A percentile compares a stretch with the other conserved stretches of the same genome.
Evolutionary conservation across 805 yeast genomes (phyloP).

Genomic region (Ogataea neopini): DNA sequence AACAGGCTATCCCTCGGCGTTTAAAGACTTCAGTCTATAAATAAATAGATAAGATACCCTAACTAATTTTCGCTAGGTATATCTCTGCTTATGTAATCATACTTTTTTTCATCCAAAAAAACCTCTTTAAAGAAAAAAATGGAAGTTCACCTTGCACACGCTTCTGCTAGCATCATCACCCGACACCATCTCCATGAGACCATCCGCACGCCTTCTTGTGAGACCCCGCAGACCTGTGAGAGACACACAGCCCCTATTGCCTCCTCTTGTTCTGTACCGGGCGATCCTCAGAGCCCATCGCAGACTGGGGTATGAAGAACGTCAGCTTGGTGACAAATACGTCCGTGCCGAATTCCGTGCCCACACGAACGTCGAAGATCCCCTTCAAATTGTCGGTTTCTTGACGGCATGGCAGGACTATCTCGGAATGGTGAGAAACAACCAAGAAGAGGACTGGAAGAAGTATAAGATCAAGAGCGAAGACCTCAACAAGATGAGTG

Average conservation of each 20-base stretch:
- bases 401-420: slow-evolving; percentile 94
- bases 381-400: slow-evolving; percentile 91
- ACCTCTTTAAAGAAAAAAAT: neutral
- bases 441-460: slow-evolving; percentile 61
- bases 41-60: too few species aligned
- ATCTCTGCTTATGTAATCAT: too few species aligned
- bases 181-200: slow-evolving; percentile 18
- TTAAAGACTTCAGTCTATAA: too few species aligned
- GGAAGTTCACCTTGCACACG: too few species aligned
- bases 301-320: slow-evolving; percentile 62
- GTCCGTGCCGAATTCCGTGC: slow-evolving; percentile 88
- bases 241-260: slow-evolving; percentile 54
- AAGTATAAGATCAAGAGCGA: slow-evolving; percentile 60
- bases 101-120: neutral
- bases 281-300: slow-evolving; percentile 82
- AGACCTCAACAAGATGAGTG: slow-evolving; percentile 79
- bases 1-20: too few species aligned
- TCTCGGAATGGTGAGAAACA: slow-evolving; percentile 46
- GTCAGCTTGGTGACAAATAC: slow-evolving; percentile 85
- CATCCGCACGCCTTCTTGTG: slow-evolving; percentile 36
- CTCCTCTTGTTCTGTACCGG: slow-evolving; percentile 79
- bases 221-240: slow-evolving; percentile 30
- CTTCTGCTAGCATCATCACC: neutral
- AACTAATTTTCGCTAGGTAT: too few species aligned
- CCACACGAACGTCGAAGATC: slow-evolving; percentile 80